Base-by-base conservation (phyloP, 164 flowering plant species). In the Sextonia rubra region DNA sequence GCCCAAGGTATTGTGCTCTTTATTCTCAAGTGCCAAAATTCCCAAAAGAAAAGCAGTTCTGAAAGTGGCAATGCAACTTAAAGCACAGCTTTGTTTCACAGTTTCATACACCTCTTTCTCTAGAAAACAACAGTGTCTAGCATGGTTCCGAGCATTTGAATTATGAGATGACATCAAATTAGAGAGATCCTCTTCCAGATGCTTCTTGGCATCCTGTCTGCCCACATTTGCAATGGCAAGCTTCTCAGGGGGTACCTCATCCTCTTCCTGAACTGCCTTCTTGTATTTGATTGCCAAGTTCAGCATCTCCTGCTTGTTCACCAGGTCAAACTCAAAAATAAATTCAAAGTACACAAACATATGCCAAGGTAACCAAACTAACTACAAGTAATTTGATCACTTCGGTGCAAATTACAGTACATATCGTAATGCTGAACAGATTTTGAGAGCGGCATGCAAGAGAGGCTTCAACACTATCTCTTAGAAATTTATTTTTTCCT, bases 221-320 rank as follows among this genome's bases (percentile, higher is more conserved):
- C 97, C 97, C 14, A 94, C 97, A 71, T 94, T 94, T 1, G 97
- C 98, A 55, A 94, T 94, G 0, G 91, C 97, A 12, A 94, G 87
- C 85, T 94, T 92, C 72, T 92, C 98, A 2, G 97, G 96, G 0
- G 97, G 82, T 77, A 94, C 77, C 76, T 94, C 80, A 55, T 80
- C 82, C 52, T 80, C 82, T 47, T 80, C 82, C 74, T 77, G 82
- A 49, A 80, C 82, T 27, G 97, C 97, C 79, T 91, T 94, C 83
- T 94, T 91, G 76, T 94, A 94, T 64, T 92, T 94, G 37, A 87
- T 70, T 12, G 98, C 97, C 63, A 94, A 73, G 68, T 80, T 87
- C 69, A 89, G 84, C 97, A 91, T 92, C 78, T 94, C 97, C 98
- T 94, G 97, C 79, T 75, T 9, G 37, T 52, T 30, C 47, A 22